phyloP scores from a whole-genome alignment of 164 flowering plant genomes.

The Magnolia changhungtana region DNA sequence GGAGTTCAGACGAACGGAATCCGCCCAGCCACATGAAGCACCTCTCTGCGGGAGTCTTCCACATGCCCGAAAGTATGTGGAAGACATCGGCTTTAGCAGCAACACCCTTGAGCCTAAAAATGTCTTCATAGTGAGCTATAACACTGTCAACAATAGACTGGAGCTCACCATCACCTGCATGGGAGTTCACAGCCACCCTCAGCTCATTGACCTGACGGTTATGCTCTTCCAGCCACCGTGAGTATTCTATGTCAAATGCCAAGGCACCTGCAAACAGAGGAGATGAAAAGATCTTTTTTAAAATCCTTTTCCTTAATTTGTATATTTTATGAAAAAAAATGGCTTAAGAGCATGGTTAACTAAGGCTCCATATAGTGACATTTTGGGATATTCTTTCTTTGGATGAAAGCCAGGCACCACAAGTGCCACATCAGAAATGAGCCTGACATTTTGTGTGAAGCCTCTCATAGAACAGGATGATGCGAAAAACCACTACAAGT shows the following conservation, averaged over 20 bases:
- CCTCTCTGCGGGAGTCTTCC: slow-evolving; percentile 95
- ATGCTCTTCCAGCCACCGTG: slow-evolving; percentile 86
- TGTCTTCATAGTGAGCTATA: slow-evolving; percentile 57
- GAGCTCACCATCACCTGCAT: slow-evolving; percentile 75
- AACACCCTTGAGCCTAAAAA: slow-evolving; percentile 63
- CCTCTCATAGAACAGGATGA: too few relatives aligned
- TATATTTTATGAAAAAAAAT: not conserved
- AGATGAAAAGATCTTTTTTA: not conserved
- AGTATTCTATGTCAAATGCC: slow-evolving; percentile 81
- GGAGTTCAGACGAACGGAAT: slow-evolving; percentile 87
- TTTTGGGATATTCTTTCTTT: not conserved
- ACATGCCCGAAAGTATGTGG: slow-evolving; percentile 87
- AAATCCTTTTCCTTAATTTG: not conserved
- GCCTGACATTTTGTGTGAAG: too few relatives aligned
- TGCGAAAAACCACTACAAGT: not conserved
- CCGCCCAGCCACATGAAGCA: slow-evolving; percentile 96
- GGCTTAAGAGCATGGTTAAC: not conserved
- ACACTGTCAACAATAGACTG: slow-evolving; percentile 59
- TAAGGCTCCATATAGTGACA: not conserved
- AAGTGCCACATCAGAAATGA: too few relatives aligned
- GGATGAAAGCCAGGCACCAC: not conserved
- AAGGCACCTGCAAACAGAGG: slow-evolving; percentile 48
- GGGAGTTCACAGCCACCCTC: slow-evolving; percentile 74
- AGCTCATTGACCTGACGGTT: slow-evolving; percentile 66
- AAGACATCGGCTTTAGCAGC: slow-evolving; percentile 93